Percentiles rank a stretch among this genome's conserved stretches.
Evolutionary conservation across 352 stramenopile species (phyloP).

Genomic region (Albugo candida): DNA sequence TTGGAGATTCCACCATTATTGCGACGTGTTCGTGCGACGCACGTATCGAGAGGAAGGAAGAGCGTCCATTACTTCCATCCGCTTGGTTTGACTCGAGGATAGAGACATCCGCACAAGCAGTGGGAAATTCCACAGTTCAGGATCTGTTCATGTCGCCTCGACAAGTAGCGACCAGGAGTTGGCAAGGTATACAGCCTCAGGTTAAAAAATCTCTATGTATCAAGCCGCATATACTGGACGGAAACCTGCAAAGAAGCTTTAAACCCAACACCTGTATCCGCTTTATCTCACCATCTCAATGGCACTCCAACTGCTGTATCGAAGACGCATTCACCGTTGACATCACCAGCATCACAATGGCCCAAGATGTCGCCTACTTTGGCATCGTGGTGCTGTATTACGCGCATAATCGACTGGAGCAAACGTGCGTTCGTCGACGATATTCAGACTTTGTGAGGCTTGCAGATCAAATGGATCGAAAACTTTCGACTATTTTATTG

Average conservation of each 20-base stretch:
- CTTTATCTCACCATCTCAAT: slow-evolving; percentile 31
- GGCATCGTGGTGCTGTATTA: slow-evolving; percentile 45
- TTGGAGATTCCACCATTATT: slow-evolving; percentile 26
- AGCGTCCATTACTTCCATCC: slow-evolving; percentile 24
- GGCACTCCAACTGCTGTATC: slow-evolving; percentile 18
- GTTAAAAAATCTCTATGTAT: too few species aligned
- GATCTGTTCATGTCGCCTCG: slow-evolving; percentile 15
- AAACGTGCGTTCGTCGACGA: slow-evolving; percentile 29
- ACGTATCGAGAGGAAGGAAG: slow-evolving; percentile 31
- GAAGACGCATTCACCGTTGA: slow-evolving; percentile 52
- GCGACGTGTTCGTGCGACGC: slow-evolving; percentile 58
- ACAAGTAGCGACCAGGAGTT: background rate
- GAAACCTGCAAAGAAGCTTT: too few species aligned
- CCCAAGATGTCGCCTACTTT: slow-evolving; percentile 27
- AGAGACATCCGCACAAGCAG: slow-evolving; percentile 3
- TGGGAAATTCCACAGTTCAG: slow-evolving; percentile 11
- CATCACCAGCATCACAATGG: slow-evolving; percentile 29
- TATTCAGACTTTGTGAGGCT: slow-evolving; percentile 55
- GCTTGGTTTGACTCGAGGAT: slow-evolving; percentile 33
- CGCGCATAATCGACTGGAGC: slow-evolving; percentile 16
- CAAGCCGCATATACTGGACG: too few species aligned
- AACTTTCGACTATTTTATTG: slow-evolving; percentile 27
- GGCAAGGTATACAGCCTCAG: too few species aligned
- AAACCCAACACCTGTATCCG: slow-evolving; percentile 18
- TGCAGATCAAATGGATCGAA: slow-evolving; percentile 25